Conservation (phyloP, 2,329 filamentous ascomycete genomes). For the Chaetomiaceae sp. region DNA sequence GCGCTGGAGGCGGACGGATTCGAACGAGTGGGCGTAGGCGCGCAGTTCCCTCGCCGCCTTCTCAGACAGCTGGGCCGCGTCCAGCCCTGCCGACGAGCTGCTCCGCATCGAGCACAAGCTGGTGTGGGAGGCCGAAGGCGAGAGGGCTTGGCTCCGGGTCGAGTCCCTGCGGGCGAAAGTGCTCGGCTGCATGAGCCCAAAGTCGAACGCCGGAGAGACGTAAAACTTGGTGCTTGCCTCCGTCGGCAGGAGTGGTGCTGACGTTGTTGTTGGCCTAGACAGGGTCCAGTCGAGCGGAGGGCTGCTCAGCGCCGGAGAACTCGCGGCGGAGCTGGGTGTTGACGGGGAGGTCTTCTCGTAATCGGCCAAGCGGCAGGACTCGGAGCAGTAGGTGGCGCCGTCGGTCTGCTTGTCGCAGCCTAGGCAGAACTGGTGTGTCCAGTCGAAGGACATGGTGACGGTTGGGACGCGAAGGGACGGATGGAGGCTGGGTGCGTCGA, state of each 20-base stretch:
- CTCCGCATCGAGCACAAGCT: conserved; percentile 76
- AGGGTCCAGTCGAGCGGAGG: conserved; percentile 46
- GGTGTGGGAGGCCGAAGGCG: conserved; percentile 73
- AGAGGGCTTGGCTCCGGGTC: conserved; percentile 34
- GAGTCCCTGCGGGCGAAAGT: conserved; percentile 12
- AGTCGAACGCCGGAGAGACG: conserved; percentile 71
- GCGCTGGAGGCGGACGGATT: conserved; percentile 63
- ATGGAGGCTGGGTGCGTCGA: not conserved
- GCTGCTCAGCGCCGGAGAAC: conserved; percentile 47
- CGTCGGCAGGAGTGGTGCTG: no score
- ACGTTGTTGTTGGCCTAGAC: conserved; percentile 25
- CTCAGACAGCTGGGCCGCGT: conserved; percentile 58
- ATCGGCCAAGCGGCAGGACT: conserved; percentile 82
- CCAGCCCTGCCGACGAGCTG: conserved; percentile 47
- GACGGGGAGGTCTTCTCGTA: conserved; percentile 63
- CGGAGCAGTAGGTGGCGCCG: conserved; percentile 81
- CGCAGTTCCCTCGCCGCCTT: conserved; percentile 73
- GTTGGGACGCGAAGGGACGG: conserved; percentile 3
- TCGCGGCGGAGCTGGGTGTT: conserved; percentile 50
- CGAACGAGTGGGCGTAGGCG: conserved; percentile 83
- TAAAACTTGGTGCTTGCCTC: conserved; percentile 47
- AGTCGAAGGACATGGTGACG: conserved; percentile 52
- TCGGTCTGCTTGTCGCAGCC: conserved; percentile 86
- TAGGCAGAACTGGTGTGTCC: conserved; percentile 90
- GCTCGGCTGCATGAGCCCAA: conserved; percentile 54